A percentile compares a stretch with the other conserved stretches of the same genome.
Evolutionary conservation across 208 protist genomes (phyloP).

Genomic region (Crithidia fasciculata): DNA sequence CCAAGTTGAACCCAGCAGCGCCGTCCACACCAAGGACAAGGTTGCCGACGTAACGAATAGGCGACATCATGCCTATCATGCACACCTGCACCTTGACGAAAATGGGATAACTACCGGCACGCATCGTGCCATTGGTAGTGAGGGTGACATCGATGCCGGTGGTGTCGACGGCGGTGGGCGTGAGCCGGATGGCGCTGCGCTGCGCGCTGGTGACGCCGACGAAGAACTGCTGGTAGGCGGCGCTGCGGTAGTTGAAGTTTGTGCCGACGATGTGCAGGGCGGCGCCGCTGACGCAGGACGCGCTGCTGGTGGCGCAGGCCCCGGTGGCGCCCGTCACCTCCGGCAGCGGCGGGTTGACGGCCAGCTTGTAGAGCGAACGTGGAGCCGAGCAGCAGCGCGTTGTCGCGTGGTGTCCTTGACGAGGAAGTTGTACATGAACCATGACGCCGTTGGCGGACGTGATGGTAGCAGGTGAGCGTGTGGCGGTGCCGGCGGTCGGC

Average conservation of each 20-base stretch:
- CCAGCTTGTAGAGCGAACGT: slow-evolving; percentile 23
- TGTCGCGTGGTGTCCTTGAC: slow-evolving; percentile 28
- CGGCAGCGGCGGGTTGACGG: slow-evolving; percentile 37
- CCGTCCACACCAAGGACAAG: too few species aligned
- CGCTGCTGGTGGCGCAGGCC: slow-evolving; percentile 33
- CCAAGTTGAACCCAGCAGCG: too few species aligned
- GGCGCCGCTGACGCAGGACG: slow-evolving; percentile 29
- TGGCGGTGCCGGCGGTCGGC: slow-evolving; percentile 12
- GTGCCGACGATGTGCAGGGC: slow-evolving; percentile 27
- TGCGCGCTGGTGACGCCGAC: slow-evolving; percentile 29
- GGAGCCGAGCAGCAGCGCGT: slow-evolving; percentile 31
- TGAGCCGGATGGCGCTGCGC: slow-evolving; percentile 32
- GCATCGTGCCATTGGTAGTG: neutral
- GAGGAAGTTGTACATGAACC: slow-evolving; percentile 43
- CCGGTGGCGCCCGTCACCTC: slow-evolving; percentile 30
- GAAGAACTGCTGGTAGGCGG: slow-evolving; percentile 34
- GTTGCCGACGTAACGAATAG: slow-evolving; percentile 26
- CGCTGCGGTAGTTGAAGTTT: slow-evolving; percentile 37
- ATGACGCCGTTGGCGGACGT: slow-evolving; percentile 22
- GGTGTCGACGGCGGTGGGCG: slow-evolving; percentile 9
- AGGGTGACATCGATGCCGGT: slow-evolving; percentile 24
- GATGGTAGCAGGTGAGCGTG: slow-evolving; percentile 36
- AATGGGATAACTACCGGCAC: slow-evolving; percentile 31
- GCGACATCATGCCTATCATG: slow-evolving; percentile 32
- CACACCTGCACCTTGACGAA: slow-evolving; percentile 41